These are phyloP conservation scores for Aquilaria agallochum DNA, from an alignment of 441 rosid genomes.

Conservation along the genomic window DNA sequence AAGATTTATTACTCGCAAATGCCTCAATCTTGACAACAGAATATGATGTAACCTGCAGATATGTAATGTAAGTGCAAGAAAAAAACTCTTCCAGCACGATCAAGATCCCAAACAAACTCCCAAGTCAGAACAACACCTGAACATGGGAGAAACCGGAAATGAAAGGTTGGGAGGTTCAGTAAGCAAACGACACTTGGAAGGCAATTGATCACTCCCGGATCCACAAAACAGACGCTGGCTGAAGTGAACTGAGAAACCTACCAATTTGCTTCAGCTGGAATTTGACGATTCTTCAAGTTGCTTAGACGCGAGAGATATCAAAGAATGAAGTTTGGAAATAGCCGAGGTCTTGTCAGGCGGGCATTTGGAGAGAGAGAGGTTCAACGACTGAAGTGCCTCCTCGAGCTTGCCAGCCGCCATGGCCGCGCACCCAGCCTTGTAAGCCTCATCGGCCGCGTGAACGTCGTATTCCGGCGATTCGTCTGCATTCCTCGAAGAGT, in stretches of 20 bases:
- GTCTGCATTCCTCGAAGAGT: conserved; percentile 21
- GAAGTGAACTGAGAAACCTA: background rate
- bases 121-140: too few relatives aligned
- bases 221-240: too few relatives aligned
- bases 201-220: too few relatives aligned
- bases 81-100: too few relatives aligned
- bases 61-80: too few relatives aligned
- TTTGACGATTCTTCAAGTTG: conserved; percentile 37
- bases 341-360: conserved; percentile 74
- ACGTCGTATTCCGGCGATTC: conserved; percentile 36
- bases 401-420: conserved; percentile 62
- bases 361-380: conserved; percentile 51
- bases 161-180: too few relatives aligned
- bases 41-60: too few relatives aligned
- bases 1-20: too few relatives aligned
- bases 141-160: too few relatives aligned
- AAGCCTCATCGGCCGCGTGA: conserved; percentile 50
- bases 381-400: conserved; percentile 57
- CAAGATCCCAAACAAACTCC: too few relatives aligned
- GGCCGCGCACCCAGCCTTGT: conserved; percentile 62
- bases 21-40: too few relatives aligned
- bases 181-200: too few relatives aligned
- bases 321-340: conserved; percentile 61
- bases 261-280: conserved; percentile 13
- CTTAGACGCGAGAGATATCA: conserved; percentile 50